These are phyloP conservation scores for Ambrosia artemisiifolia DNA, from an alignment of 129 eudicot genomes.

Conservation along the genomic window DNA sequence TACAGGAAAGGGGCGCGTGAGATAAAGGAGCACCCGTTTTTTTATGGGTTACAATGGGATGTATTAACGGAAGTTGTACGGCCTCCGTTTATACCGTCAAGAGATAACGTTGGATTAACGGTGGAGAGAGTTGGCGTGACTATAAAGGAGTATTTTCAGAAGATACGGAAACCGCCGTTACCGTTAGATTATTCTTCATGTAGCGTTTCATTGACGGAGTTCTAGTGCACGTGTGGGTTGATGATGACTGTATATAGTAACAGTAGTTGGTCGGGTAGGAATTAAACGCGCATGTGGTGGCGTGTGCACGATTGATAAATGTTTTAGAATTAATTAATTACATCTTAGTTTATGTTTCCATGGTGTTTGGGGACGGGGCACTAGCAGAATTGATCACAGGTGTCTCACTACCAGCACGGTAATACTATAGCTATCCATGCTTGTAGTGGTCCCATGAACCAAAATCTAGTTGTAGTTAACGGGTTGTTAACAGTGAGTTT, in stretches of 20 bases:
- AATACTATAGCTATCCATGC: too few relatives aligned
- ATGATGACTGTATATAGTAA: background rate
- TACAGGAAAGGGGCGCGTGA: slow-evolving; percentile 69
- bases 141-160: slow-evolving; percentile 54
- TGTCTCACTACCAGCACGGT: too few relatives aligned
- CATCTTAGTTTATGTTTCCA: too few relatives aligned
- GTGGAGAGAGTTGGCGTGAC: slow-evolving; percentile 26
- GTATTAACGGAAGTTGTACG: slow-evolving; percentile 64
- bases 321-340: too few relatives aligned
- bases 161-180: slow-evolving; percentile 49
- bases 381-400: too few relatives aligned
- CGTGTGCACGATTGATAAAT: too few relatives aligned
- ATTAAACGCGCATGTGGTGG: too few relatives aligned
- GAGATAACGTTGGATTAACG: slow-evolving; percentile 36
- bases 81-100: slow-evolving; percentile 78
- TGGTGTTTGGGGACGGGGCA: too few relatives aligned
- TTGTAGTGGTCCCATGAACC: too few relatives aligned
- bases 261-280: background rate
- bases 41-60: slow-evolving; percentile 66
- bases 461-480: too few relatives aligned
- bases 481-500: too few relatives aligned
- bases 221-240: slow-evolving; percentile 37
- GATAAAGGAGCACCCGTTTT: slow-evolving; percentile 69
- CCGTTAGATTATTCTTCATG: slow-evolving; percentile 56
- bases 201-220: slow-evolving; percentile 72